Evolutionary conservation across 2,329 filamentous ascomycete genomes (phyloP).

Genomic region (Colletotrichum echinochloae): DNA sequence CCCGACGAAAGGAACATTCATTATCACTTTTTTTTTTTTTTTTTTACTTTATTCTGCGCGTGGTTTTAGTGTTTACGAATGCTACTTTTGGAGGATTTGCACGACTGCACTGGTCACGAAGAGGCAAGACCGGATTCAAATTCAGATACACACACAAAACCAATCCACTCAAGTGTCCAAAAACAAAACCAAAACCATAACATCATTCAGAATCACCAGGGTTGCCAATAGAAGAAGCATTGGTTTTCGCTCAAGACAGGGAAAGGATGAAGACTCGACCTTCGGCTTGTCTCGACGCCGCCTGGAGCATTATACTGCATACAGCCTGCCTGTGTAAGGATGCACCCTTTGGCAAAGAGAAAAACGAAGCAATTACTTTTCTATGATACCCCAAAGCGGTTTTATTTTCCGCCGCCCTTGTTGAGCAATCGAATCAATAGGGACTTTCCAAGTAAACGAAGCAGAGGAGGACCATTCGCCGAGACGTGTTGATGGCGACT

Average conservation of each 20-base stretch:
- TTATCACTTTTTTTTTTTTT: conserved; percentile 13
- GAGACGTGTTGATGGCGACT: neutral
- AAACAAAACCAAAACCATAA: conserved; percentile 10
- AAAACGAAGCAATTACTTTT: neutral
- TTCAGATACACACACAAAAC: conserved; percentile 37
- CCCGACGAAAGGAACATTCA: conserved; percentile 26
- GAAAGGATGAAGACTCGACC: neutral
- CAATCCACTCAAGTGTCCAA: conserved; percentile 37
- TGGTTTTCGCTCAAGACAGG: neutral
- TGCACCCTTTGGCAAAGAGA: neutral
- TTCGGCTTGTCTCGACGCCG: neutral
- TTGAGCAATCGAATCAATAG: neutral
- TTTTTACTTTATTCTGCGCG: neutral
- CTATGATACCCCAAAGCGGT: conserved; percentile 3
- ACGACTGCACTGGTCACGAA: conserved; percentile 20
- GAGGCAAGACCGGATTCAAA: conserved; percentile 17
- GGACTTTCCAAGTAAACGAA: neutral
- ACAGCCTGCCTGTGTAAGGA: neutral
- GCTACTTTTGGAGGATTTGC: conserved; percentile 17
- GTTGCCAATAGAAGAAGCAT: neutral
- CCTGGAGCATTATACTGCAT: neutral
- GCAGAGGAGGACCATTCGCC: neutral
- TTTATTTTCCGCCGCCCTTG: neutral
- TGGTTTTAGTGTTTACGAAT: conserved; percentile 28
- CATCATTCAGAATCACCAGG: neutral